These are phyloP conservation scores for Phytophthora ohioensis DNA, from an alignment of 352 stramenopile species.

Conservation along the genomic window DNA sequence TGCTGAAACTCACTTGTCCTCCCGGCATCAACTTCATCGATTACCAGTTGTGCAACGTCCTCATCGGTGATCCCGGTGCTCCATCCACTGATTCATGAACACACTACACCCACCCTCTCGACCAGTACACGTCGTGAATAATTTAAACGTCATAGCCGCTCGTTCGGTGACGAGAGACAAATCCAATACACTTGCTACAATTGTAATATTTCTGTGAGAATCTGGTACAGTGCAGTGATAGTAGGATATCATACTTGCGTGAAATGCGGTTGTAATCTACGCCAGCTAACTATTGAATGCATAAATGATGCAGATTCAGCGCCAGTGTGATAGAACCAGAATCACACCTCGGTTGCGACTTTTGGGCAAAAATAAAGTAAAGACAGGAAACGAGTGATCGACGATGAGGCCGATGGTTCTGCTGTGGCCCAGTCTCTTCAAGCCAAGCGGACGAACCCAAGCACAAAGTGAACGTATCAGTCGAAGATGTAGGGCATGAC, in stretches of 20 bases:
- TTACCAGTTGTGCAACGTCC: too few species aligned
- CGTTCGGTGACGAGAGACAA: too few species aligned
- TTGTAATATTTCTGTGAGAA: not conserved
- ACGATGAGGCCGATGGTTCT: not conserved
- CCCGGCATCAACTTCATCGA: too few species aligned
- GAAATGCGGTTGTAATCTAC: not conserved
- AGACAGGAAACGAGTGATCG: not conserved
- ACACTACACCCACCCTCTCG: too few species aligned
- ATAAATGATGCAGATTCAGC: not conserved
- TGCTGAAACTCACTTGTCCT: too few species aligned
- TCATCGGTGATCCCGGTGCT: too few species aligned
- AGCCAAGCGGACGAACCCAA: slow-evolving; percentile 1
- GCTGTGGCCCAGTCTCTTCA: slow-evolving; percentile 10
- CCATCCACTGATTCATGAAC: too few species aligned
- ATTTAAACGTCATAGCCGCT: too few species aligned
- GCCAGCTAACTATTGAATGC: not conserved
- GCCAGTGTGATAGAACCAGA: not conserved
- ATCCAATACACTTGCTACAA: not conserved
- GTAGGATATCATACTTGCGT: not conserved
- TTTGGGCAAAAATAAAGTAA: not conserved
- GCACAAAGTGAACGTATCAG: slow-evolving; percentile 1
- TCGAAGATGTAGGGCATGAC: slow-evolving; percentile 9
- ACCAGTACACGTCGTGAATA: too few species aligned
- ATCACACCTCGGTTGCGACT: not conserved
- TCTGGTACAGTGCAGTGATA: not conserved